phyloP scores from a whole-genome alignment of 495 filamentous ascomycete genomes.

The Aspergillus affinis region DNA sequence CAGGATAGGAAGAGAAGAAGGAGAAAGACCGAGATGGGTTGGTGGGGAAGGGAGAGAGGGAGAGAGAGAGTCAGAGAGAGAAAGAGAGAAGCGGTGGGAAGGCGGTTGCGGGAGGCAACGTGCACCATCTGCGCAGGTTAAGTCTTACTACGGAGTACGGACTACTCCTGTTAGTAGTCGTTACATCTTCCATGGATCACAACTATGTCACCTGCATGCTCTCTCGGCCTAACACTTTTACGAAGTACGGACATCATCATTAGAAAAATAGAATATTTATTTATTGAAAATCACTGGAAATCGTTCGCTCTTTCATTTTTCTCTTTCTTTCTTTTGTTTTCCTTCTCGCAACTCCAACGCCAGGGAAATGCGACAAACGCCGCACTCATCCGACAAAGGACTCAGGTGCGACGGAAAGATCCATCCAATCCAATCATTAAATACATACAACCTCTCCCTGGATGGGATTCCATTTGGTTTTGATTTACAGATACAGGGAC shows the following conservation, averaged over 20 bases:
- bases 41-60: conserved; percentile 35
- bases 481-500: conserved; percentile 74
- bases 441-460: neutral
- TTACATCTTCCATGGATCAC: neutral
- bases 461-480: neutral
- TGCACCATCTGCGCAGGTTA: conserved; percentile 31
- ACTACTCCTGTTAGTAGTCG: conserved; percentile 3
- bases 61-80: conserved; percentile 28
- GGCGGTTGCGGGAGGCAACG: conserved; percentile 46
- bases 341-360: conserved; percentile 15
- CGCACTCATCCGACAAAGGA: conserved; percentile 10
- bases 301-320: neutral
- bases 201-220: neutral
- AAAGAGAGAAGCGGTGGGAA: conserved; percentile 46
- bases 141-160: too few species aligned
- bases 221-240: neutral
- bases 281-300: neutral
- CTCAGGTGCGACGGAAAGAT: neutral
- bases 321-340: neutral
- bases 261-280: too few species aligned
- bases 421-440: neutral
- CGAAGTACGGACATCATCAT: neutral
- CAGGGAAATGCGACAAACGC: conserved; percentile 24
- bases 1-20: conserved; percentile 11
- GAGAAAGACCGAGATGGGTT: conserved; percentile 29